Evolutionary conservation across 345 rosid species (phyloP).

Genomic region (Bruguiera sexangula): DNA sequence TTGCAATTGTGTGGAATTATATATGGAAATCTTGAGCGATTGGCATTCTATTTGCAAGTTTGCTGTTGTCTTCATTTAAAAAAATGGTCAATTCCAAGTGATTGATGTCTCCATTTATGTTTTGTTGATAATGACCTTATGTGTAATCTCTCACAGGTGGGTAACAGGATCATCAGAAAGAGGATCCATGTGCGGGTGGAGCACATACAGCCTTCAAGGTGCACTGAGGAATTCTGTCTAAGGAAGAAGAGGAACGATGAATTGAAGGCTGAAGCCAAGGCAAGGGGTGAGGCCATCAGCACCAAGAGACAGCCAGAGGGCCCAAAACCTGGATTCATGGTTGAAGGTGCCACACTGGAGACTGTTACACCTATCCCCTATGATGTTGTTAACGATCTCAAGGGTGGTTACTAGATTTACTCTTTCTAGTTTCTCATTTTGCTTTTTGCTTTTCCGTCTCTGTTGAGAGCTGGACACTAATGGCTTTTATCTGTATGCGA

Average conservation of each 20-base stretch:
- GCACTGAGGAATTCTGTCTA: slow-evolving; percentile 53
- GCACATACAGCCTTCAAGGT: slow-evolving; percentile 66
- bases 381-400: slow-evolving; percentile 75
- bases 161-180: slow-evolving; percentile 60
- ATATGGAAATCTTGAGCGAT: too few relatives aligned
- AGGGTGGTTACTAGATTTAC: slow-evolving; percentile 54
- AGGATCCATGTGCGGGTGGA: slow-evolving; percentile 69
- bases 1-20: too few relatives aligned
- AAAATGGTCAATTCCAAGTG: too few relatives aligned
- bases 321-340: slow-evolving; percentile 74
- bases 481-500: too few relatives aligned
- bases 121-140: too few relatives aligned
- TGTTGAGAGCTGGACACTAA: too few relatives aligned
- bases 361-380: slow-evolving; percentile 76
- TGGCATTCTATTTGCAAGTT: too few relatives aligned
- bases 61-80: too few relatives aligned
- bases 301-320: slow-evolving; percentile 76
- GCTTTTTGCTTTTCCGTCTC: too few relatives aligned
- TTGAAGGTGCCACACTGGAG: slow-evolving; percentile 71
- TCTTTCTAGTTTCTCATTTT: too few relatives aligned
- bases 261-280: slow-evolving; percentile 71
- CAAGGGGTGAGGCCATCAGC: slow-evolving; percentile 54
- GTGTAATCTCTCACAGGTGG: slow-evolving; percentile 33
- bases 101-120: too few relatives aligned
- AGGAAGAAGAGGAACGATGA: slow-evolving; percentile 61